phyloP scores from a whole-genome alignment of 1,284 basidiomycete species.

The Mycosarcoma mackinlayi region DNA sequence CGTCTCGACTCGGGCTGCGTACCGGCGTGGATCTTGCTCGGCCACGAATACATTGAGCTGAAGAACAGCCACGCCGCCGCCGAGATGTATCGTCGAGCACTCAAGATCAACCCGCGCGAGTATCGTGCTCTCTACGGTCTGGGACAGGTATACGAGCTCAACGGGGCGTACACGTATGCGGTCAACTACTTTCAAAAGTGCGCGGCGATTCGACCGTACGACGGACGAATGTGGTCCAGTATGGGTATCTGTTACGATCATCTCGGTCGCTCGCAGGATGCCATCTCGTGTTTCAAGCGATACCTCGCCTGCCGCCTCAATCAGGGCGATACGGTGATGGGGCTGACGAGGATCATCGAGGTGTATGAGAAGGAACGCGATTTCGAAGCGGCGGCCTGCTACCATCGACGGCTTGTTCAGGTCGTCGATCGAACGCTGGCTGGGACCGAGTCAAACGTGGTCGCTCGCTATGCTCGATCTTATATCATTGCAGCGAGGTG shows the following conservation, averaged over 20 bases:
- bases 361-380: slow-evolving; percentile 59
- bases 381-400: slow-evolving; percentile 51
- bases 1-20: slow-evolving; percentile 93
- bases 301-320: slow-evolving; percentile 62
- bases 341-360: slow-evolving; percentile 61
- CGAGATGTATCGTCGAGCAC: slow-evolving; percentile 93
- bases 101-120: slow-evolving; percentile 89
- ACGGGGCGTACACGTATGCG: slow-evolving; percentile 96
- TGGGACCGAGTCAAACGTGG: slow-evolving; percentile 51
- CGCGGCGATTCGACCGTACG: slow-evolving; percentile 90
- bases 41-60: slow-evolving; percentile 98
- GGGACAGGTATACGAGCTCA: slow-evolving; percentile 94
- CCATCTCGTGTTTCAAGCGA: slow-evolving; percentile 65
- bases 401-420: slow-evolving; percentile 64
- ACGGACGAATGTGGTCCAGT: slow-evolving; percentile 94
- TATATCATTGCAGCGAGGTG: slow-evolving; percentile 64
- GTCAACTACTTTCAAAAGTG: slow-evolving; percentile 97
- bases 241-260: slow-evolving; percentile 94
- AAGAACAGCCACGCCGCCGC: slow-evolving; percentile 99
- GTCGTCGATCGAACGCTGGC: slow-evolving; percentile 52
- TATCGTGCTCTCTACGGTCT: slow-evolving; percentile 98
- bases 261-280: slow-evolving; percentile 71
- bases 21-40: slow-evolving; percentile 99
- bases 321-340: slow-evolving; percentile 57
- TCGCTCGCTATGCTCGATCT: slow-evolving; percentile 54